phyloP scores from a whole-genome alignment of 106 monocot genomes.

The Dendrobium officinale region DNA sequence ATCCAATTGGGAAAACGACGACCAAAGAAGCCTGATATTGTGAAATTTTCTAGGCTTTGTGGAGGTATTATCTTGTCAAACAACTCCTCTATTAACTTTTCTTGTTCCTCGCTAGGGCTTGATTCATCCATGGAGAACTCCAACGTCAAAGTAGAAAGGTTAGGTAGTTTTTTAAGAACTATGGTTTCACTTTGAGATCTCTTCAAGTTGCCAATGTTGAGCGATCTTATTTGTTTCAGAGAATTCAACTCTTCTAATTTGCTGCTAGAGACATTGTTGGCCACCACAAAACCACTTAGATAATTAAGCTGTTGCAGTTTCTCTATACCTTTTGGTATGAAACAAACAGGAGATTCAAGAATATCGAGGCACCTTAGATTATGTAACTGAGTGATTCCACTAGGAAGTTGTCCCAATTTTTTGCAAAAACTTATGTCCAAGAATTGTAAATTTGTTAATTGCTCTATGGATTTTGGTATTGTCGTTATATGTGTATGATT shows the following conservation, averaged over 20 bases:
- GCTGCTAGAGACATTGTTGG: neutral
- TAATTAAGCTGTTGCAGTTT: conserved; percentile 20
- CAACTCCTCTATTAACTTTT: neutral
- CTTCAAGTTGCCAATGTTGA: conserved; percentile 19
- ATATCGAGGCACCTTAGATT: conserved; percentile 20
- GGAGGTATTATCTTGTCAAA: neutral
- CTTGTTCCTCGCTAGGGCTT: neutral
- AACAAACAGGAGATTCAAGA: neutral
- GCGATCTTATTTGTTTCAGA: conserved; percentile 1
- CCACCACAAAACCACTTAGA: conserved; percentile 20
- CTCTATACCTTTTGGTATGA: neutral
- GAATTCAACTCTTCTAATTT: conserved; percentile 1
- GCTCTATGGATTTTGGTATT: conserved; percentile 27
- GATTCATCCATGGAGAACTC: neutral
- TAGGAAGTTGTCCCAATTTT: conserved; percentile 13
- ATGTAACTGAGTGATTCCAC: neutral
- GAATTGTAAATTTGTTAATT: conserved; percentile 20
- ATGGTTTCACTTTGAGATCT: neutral
- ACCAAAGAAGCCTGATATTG: neutral
- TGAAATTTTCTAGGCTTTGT: neutral
- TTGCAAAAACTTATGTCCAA: conserved; percentile 11
- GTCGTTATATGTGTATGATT: neutral
- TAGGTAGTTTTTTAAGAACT: neutral
- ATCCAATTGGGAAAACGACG: conserved; percentile 3
- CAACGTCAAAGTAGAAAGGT: neutral